Evolutionary conservation across 1,139 yeast species (phyloP).

Genomic region (Debaryomycetaceae sp.): DNA sequence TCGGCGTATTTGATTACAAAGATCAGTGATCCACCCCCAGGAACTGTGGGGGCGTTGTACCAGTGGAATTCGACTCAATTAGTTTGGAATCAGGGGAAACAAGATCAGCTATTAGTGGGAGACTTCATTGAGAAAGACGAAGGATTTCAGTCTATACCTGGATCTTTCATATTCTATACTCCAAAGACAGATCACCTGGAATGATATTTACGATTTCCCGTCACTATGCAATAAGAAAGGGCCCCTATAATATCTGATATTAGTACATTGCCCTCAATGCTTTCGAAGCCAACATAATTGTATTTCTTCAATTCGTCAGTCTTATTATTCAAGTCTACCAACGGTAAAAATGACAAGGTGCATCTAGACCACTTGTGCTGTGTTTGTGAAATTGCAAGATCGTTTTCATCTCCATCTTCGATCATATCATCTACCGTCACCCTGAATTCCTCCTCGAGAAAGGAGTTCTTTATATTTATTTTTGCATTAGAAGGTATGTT

Average conservation of each 20-base stretch:
- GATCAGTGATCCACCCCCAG: conserved; percentile 52
- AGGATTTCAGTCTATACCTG: conserved; percentile 4
- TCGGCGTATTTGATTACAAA: conserved; percentile 55
- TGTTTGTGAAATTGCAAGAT: conserved; percentile 22
- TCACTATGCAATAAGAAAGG: conserved; percentile 27
- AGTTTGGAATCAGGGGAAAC: conserved; percentile 21
- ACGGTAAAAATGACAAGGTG: conserved; percentile 33
- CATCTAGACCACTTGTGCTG: conserved; percentile 40
- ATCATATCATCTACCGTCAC: conserved; percentile 11
- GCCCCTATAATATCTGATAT: conserved; percentile 14
- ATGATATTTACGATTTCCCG: conserved; percentile 17
- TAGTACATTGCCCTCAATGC: conserved; percentile 10
- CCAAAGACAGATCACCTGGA: conserved; percentile 4
- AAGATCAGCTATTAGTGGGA: conserved; percentile 4
- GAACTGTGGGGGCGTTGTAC: conserved; percentile 16
- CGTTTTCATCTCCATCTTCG: conserved; percentile 8
- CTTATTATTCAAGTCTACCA: conserved; percentile 31
- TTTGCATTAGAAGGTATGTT: conserved; percentile 15
- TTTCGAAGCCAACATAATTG: conserved; percentile 23
- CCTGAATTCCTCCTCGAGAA: conserved; percentile 25
- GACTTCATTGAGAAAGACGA: conserved; percentile 4
- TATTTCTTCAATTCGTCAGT: conserved; percentile 32
- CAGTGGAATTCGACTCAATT: conserved; percentile 32
- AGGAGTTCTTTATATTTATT: conserved; percentile 23
- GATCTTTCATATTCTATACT: conserved; percentile 3